Evolutionary conservation across 176 grass and related monocot species (phyloP).

Genomic region (Oryza officinalis): DNA sequence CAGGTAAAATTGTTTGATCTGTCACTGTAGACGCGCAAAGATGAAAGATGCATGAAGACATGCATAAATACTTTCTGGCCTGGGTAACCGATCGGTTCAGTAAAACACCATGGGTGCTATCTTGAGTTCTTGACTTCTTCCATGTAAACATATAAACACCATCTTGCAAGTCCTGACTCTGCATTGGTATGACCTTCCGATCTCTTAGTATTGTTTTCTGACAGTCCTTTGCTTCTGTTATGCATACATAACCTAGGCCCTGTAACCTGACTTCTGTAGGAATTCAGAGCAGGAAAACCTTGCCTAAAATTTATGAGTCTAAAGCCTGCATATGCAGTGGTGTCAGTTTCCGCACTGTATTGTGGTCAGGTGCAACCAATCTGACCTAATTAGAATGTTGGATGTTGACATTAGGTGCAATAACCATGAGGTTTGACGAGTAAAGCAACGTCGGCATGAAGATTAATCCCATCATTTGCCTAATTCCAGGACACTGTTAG

Average conservation of each 20-base stretch:
- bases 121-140: not conserved
- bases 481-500: conserved; percentile 19
- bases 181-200: conserved; percentile 7
- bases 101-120: not conserved
- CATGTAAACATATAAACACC: not conserved
- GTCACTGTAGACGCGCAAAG: not conserved
- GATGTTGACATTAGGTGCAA: conserved; percentile 7
- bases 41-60: not conserved
- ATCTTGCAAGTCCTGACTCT: conserved; percentile 14
- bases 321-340: conserved; percentile 7
- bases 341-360: conserved; percentile 4
- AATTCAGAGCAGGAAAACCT: conserved; percentile 8
- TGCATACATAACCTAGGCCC: conserved; percentile 10
- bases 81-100: not conserved
- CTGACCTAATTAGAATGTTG: conserved; percentile 34
- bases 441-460: conserved; percentile 29
- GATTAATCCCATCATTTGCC: conserved; percentile 16
- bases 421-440: conserved; percentile 18
- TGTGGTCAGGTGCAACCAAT: conserved; percentile 10
- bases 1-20: conserved; percentile 10
- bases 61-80: not conserved
- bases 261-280: not conserved
- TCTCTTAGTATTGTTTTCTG: not conserved
- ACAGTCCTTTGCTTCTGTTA: not conserved
- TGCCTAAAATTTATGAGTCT: not conserved